These are phyloP conservation scores for Ustilago bromivora DNA, from an alignment of 1,284 basidiomycete genomes.

Conservation along the genomic window DNA sequence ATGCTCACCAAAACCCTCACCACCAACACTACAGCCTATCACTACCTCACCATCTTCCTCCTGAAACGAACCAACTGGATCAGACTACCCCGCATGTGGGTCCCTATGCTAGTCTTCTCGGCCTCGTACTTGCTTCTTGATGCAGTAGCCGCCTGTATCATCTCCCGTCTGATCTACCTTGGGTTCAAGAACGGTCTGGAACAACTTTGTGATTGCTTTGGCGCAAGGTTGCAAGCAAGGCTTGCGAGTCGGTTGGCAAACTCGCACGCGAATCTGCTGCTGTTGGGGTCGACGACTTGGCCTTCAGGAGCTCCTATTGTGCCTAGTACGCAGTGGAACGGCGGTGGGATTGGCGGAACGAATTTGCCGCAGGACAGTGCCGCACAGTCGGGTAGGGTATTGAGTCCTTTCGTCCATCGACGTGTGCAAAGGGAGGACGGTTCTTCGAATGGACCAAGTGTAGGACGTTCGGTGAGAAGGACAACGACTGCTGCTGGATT, in stretches of 20 bases:
- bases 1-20: constrained; percentile 10
- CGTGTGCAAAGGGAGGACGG: constrained; percentile 1
- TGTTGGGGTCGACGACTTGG: constrained; percentile 30
- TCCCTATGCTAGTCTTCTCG: constrained; percentile 35
- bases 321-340: constrained; percentile 40
- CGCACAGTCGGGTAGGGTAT: constrained; percentile 3
- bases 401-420: constrained; percentile 17
- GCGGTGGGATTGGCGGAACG: constrained; percentile 41
- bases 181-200: constrained; percentile 17
- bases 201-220: constrained; percentile 29
- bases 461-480: not conserved
- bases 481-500: not conserved
- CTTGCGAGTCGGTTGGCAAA: constrained; percentile 13
- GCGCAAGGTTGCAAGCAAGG: constrained; percentile 25
- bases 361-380: constrained; percentile 22
- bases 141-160: constrained; percentile 34
- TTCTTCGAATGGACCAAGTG: not conserved
- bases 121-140: constrained; percentile 45
- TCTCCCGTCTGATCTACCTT: constrained; percentile 45
- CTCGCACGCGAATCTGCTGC: constrained; percentile 16
- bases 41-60: not conserved
- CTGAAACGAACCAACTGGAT: not conserved
- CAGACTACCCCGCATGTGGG: constrained; percentile 22
- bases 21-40: not conserved
- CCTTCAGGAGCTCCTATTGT: constrained; percentile 34